Base-by-base conservation (phyloP, 768 basidiomycete species). In the Lactifluus pinguis region DNA sequence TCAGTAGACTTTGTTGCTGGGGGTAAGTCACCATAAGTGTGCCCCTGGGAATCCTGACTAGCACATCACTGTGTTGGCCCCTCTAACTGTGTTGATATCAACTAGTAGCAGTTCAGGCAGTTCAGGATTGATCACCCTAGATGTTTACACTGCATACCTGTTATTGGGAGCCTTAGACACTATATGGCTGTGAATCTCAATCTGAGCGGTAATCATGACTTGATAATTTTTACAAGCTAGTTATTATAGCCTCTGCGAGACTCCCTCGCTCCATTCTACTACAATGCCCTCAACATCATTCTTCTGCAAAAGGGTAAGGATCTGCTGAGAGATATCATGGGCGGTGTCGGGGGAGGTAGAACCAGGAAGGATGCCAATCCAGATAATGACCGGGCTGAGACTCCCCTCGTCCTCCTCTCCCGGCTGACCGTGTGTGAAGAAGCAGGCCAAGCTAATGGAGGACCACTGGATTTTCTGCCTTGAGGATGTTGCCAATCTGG, bases 331-430 rank as follows among this genome's bases (percentile, higher is more conserved):
- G 15, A 53, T 64, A 6, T 70, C 60, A 52, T 61, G 68, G 9
- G 61, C 68, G n/a, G 17, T 53, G 13, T 55, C 29, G 48, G 65
- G 56, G 17, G 59, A 53, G 66, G 69, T 67, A 32, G 68, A 50
- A 39, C 13, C 13, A 13, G 69, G 69, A 51, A 47, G 57, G 15
- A 49, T 44, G 4, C 32, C 53, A 29, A 70, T 64, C 69, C 69
- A 70, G 1, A 70, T 57, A 0, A 67, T 64, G 60, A 70, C 19
- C 49, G 68, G 69, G n/a, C 68, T 63, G 42, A 68, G 38, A 49
- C 19, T 68, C 6, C 17, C 42, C 50, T 60, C 39, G 21, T 56
- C 62, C 17, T 60, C 56, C 47, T 62, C 53, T 11, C 30, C 25
- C 25, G 25, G 25, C 25, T 25, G 25, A 25, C 25, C 53, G n/a